Percentiles rank a stretch among this genome's conserved stretches.
phyloP scores from a whole-genome alignment of 352 stramenopile genomes.

The Pythium folliculosum region DNA sequence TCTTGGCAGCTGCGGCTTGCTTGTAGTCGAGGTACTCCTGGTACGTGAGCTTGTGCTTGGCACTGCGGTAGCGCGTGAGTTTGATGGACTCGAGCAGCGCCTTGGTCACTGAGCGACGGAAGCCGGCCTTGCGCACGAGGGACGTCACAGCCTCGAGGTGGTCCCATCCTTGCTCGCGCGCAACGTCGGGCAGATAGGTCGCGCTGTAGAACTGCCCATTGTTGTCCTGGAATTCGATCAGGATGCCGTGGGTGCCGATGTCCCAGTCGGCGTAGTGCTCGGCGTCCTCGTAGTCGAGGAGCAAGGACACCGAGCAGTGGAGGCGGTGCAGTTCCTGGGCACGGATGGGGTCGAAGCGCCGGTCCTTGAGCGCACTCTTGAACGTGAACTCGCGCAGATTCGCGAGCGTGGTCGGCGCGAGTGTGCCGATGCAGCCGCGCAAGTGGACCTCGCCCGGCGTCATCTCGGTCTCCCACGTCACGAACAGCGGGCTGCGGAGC shows the following conservation, averaged over 20 bases:
- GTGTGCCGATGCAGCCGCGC: conserved; percentile 79
- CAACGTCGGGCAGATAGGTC: conserved; percentile 80
- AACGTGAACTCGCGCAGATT: conserved; percentile 84
- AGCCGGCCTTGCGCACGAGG: conserved; percentile 81
- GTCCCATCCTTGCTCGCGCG: conserved; percentile 71
- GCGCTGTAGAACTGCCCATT: conserved; percentile 57
- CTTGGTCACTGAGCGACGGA: conserved; percentile 53
- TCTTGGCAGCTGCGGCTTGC: conserved; percentile 18
- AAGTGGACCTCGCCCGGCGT: conserved; percentile 40
- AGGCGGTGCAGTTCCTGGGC: conserved; percentile 66
- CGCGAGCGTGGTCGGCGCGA: conserved; percentile 58
- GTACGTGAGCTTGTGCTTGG: conserved; percentile 84
- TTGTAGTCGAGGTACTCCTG: conserved; percentile 77
- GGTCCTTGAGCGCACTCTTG: conserved; percentile 80
- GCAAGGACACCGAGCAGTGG: conserved; percentile 79
- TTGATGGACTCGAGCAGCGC: conserved; percentile 64
- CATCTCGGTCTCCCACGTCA: conserved; percentile 84
- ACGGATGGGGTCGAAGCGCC: conserved; percentile 71
- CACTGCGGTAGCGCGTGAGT: conserved; percentile 80
- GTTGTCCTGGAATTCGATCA: conserved; percentile 74
- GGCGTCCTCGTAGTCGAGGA: conserved; percentile 78
- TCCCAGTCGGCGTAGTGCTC: conserved; percentile 83
- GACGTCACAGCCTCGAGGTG: conserved; percentile 75
- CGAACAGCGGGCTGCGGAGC: conserved; percentile 66
- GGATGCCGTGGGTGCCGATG: conserved; percentile 78